Evolutionary conservation across 192 early-diverging fungal species (phyloP), one percentile per base, ranked within the genome.

Genomic region (Coemansia sp.): DNA sequence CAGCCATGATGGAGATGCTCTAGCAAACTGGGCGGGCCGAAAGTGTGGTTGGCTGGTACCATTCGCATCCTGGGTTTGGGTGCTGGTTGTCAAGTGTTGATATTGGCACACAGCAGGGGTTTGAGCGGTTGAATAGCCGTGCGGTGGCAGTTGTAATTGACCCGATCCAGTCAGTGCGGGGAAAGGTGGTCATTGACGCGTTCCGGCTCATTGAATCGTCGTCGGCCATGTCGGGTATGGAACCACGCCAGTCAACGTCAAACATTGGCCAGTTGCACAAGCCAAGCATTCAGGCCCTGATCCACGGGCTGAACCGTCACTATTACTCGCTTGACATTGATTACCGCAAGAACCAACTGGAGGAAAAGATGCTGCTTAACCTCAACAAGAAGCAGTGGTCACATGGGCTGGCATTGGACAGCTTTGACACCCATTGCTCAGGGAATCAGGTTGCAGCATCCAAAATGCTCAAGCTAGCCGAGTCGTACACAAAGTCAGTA

Each of bases 31-130:
- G 97, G 63, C 84, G 97, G 85, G 91, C 92, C 19, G 96, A 99
- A 81, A 95, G 94, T 83, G 98, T 99, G 14, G 98, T 99, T 23
- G 98, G 98, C n/a, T 99, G 98, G 96, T 99, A 99, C 76, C 98
- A 99, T 82, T 99, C 98, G 63, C 98, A 99, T 84, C 96, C 98
- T 32, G 98, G 98, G 53, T 99, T 99, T 65, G 96, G 98, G 47
- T 99, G 98, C 86, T 99, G 98, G 98, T 85, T 99, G 25, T 98
- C 96, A n/a, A 96, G 93, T 70, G 96, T 98, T 10, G 98, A 99
- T 83, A 91, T 98, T 55, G 96, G 96, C 83, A 99, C 98, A 48
- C 98, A 99, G 79, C 93, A 95, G 85, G 91, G 91, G 74, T 99
- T 99, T 63, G 96, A 98, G 80, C 85, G 89, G 57, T 82, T 99